Base-by-base conservation (phyloP, 75 land plant genomes). In the Picea sitchensis region DNA sequence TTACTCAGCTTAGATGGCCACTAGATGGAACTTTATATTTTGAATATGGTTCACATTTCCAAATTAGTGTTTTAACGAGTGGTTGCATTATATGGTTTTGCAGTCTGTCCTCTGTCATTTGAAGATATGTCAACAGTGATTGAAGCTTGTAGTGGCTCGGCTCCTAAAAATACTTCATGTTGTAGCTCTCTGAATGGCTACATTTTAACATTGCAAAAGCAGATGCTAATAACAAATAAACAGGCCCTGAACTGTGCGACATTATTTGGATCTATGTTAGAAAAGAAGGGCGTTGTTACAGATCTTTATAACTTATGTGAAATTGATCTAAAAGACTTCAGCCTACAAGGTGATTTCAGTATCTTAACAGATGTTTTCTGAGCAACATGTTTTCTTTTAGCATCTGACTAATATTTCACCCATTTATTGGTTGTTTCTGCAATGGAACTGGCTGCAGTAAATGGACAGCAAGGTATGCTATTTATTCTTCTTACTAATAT, bases 291-390 rank as follows among this genome's bases (percentile, higher is more conserved):
- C 13, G 92, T 98, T 7, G 89, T 88, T 84, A 86, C 91, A 59
- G 84, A 98, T 81, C 60, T 98, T 18, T 98, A 92, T 82, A 86
- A 92, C 58, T 86, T 95, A 57, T 98, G 99, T 80, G 87, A 89
- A 74, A 88, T 98, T 72, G 95, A 95, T 74, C 82, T 98, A 85
- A 98, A 95, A 80, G 99, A 95, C 80, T 98, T 98, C 81, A 96
- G 94, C 80, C 85, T 98, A 20, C 96, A 92, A 89, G 98, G 98
- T 95, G 84, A 14, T 57, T 59, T n/a, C n/a, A 41, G 57, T 11
- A 21, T 13, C 26, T 76, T 81, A 30, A 79, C 5, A 77, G 31
- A 56, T 31, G 30, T 18, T 74, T 63, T 78, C 23, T 47, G 20
- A 64, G 69, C 54, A 69, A 14, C 76, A 26, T 17, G 3, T 58